These are phyloP conservation scores for Ballota nigra DNA, from an alignment of 257 asterid genomes.

Conservation along the genomic window DNA sequence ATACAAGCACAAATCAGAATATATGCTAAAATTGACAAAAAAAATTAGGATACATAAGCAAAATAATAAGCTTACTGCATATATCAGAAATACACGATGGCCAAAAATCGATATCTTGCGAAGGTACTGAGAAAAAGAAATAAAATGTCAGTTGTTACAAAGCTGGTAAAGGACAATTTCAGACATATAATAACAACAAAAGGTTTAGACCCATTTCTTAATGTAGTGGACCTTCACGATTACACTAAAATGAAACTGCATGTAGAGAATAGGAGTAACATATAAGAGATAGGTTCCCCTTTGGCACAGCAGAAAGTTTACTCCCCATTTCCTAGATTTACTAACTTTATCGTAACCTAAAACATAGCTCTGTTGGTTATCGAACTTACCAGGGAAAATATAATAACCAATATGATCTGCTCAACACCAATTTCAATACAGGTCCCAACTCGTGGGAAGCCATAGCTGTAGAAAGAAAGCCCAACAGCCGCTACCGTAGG, in stretches of 20 bases:
- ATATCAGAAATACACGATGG: slow-evolving; percentile 85
- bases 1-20: slow-evolving; percentile 5
- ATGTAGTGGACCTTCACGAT: not conserved
- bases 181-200: not conserved
- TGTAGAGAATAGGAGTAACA: not conserved
- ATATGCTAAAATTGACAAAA: not conserved
- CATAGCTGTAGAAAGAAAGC: slow-evolving; percentile 94
- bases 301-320: not conserved
- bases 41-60: not conserved
- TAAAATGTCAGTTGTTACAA: slow-evolving; percentile 3
- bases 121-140: slow-evolving; percentile 81
- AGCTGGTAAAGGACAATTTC: not conserved
- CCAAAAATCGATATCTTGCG: slow-evolving; percentile 88
- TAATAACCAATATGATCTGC: slow-evolving; percentile 76
- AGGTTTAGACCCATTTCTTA: not conserved
- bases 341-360: not conserved
- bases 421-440: slow-evolving; percentile 91
- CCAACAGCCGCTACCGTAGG: slow-evolving; percentile 98
- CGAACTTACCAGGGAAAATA: slow-evolving; percentile 85
- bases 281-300: not conserved
- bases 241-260: not conserved
- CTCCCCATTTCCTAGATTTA: no score
- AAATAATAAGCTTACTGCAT: slow-evolving; percentile 56
- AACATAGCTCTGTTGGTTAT: not conserved
- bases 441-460: slow-evolving; percentile 85